phyloP scores from a whole-genome alignment of 768 basidiomycete genomes.

The Serendipita sp. region DNA sequence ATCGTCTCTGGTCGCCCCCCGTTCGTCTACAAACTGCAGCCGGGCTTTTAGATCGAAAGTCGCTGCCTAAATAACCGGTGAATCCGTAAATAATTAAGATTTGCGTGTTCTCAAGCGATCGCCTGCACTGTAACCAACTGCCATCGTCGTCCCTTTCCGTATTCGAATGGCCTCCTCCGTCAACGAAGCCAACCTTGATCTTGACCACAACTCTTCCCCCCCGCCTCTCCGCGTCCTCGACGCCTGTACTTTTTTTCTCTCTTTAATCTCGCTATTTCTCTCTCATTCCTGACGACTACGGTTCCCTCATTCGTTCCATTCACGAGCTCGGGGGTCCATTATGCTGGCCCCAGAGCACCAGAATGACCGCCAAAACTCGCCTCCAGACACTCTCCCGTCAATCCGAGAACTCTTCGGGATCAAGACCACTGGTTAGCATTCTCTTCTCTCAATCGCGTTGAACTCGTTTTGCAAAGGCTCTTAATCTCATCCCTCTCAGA shows the following conservation, averaged over 20 bases:
- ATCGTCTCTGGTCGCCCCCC: too few relatives aligned
- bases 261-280: not conserved
- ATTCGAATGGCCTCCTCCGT: too few relatives aligned
- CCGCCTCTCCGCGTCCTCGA: not conserved
- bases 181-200: not conserved
- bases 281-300: not conserved
- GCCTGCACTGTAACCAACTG: too few relatives aligned
- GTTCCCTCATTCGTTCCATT: not conserved
- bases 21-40: too few relatives aligned
- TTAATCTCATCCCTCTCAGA: not conserved
- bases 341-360: not conserved
- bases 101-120: too few relatives aligned
- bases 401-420: not conserved
- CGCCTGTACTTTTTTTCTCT: not conserved
- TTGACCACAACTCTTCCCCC: not conserved
- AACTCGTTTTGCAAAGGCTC: not conserved
- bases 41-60: too few relatives aligned
- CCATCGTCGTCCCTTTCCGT: too few relatives aligned
- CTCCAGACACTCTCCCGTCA: not conserved
- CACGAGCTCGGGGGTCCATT: not conserved
- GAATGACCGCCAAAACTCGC: not conserved
- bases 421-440: not conserved
- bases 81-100: too few relatives aligned
- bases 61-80: too few relatives aligned
- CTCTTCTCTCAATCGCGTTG: not conserved